Percentiles rank a stretch among this genome's conserved stretches.
phyloP scores from a whole-genome alignment of 192 early-diverging fungal species.

The Linnemannia hyalina region DNA sequence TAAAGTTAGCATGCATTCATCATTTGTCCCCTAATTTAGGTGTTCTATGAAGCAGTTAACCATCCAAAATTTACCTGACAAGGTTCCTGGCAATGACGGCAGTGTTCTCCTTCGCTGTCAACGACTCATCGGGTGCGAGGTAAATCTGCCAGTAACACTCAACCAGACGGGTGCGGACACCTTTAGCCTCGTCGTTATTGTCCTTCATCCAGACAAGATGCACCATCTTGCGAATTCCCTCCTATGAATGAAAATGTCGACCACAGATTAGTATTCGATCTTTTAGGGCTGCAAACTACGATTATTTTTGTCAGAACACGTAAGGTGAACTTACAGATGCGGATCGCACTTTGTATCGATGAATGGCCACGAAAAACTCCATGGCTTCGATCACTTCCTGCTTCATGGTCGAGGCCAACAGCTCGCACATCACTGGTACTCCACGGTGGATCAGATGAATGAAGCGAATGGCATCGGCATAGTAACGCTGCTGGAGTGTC shows the following conservation, averaged over 20 bases:
- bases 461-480: slow-evolving; percentile 91
- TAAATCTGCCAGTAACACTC: slow-evolving; percentile 86
- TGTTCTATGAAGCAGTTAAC: not conserved
- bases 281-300: too few relatives aligned
- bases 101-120: slow-evolving; percentile 69
- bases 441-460: slow-evolving; percentile 83
- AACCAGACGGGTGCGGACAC: slow-evolving; percentile 80
- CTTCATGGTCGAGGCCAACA: slow-evolving; percentile 91
- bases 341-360: slow-evolving; percentile 87
- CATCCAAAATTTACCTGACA: slow-evolving; percentile 59
- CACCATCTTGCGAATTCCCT: slow-evolving; percentile 93
- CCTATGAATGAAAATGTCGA: slow-evolving; percentile 52
- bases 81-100: slow-evolving; percentile 78
- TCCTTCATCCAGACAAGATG: slow-evolving; percentile 93
- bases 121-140: slow-evolving; percentile 70
- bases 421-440: slow-evolving; percentile 82
- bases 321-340: slow-evolving; percentile 68
- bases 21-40: not conserved
- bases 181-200: slow-evolving; percentile 78
- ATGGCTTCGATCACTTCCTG: slow-evolving; percentile 96
- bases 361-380: slow-evolving; percentile 91
- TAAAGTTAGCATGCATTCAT: not conserved
- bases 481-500: slow-evolving; percentile 76
- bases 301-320: not conserved
- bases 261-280: too few relatives aligned